Conservation (phyloP, 2,329 filamentous ascomycete genomes). For the Bipolaris gigantea region DNA sequence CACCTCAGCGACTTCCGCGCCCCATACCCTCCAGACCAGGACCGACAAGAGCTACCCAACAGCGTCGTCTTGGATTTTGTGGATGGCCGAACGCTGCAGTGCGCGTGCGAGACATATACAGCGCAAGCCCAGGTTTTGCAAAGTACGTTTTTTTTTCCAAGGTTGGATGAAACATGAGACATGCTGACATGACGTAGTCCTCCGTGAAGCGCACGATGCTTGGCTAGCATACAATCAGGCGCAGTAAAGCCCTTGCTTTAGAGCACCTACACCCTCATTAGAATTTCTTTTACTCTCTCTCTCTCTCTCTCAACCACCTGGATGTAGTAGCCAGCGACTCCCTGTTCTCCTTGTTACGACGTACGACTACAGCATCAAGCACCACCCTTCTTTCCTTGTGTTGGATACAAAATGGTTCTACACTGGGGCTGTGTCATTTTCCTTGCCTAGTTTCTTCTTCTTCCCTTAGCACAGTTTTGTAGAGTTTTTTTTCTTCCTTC, state of each 20-base stretch:
- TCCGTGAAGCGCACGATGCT: constrained; percentile 44
- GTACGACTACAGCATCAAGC: constrained; percentile 15
- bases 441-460: constrained; percentile 4
- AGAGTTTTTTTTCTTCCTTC: constrained; percentile 9
- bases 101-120: constrained; percentile 51
- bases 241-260: constrained; percentile 9
- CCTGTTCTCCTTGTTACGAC: constrained; percentile 10
- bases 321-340: neutral
- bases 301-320: constrained; percentile 2
- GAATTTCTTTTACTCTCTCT: constrained; percentile 8
- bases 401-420: constrained; percentile 13
- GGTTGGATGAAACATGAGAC: too few species aligned
- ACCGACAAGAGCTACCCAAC: constrained; percentile 89
- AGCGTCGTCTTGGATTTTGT: constrained; percentile 69
- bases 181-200: constrained; percentile 33
- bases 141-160: constrained; percentile 31
- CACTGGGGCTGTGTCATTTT: constrained; percentile 5
- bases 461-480: neutral
- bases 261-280: constrained; percentile 8
- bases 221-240: constrained; percentile 41
- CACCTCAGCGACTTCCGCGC: constrained; percentile 80
- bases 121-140: constrained; percentile 43
- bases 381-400: constrained; percentile 12
- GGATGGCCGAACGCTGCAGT: constrained; percentile 64
- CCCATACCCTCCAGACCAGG: constrained; percentile 83